A percentile compares a stretch with the other conserved stretches of the same genome.
These are phyloP conservation scores for Entamoeba dispar DNA, from an alignment of 208 protist species.

Conservation along the genomic window DNA sequence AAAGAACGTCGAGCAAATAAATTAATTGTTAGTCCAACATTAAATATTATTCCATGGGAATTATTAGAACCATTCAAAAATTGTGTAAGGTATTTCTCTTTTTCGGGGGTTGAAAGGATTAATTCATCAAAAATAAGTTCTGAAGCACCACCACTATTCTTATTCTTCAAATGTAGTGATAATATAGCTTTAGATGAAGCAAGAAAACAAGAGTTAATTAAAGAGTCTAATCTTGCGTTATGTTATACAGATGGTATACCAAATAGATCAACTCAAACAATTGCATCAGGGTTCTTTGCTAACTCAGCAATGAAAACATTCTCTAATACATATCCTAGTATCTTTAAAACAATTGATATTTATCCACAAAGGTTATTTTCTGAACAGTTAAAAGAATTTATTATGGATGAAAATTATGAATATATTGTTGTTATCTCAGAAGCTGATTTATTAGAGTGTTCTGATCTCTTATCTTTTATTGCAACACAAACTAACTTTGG, in stretches of 20 bases:
- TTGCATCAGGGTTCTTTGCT: neutral
- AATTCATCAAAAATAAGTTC: neutral
- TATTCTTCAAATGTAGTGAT: neutral
- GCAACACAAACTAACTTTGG: neutral
- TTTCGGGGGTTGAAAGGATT: neutral
- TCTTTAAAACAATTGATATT: neutral
- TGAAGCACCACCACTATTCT: neutral
- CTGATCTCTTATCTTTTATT: neutral
- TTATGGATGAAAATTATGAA: neutral
- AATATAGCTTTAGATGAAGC: neutral
- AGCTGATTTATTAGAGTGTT: neutral
- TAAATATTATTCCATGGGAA: neutral
- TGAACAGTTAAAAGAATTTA: neutral
- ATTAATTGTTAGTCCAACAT: neutral
- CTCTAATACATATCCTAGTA: neutral
- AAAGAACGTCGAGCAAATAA: neutral
- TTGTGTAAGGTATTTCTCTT: neutral
- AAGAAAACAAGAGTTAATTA: neutral
- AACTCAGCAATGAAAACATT: neutral
- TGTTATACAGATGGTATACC: neutral
- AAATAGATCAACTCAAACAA: neutral
- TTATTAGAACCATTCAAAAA: neutral
- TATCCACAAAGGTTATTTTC: neutral
- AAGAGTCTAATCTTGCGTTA: neutral
- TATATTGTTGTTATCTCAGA: neutral